Percentiles rank a stretch among this genome's conserved stretches.
phyloP scores from a whole-genome alignment of 2,329 filamentous ascomycete species.

The Ceratocystis eucalypticola region DNA sequence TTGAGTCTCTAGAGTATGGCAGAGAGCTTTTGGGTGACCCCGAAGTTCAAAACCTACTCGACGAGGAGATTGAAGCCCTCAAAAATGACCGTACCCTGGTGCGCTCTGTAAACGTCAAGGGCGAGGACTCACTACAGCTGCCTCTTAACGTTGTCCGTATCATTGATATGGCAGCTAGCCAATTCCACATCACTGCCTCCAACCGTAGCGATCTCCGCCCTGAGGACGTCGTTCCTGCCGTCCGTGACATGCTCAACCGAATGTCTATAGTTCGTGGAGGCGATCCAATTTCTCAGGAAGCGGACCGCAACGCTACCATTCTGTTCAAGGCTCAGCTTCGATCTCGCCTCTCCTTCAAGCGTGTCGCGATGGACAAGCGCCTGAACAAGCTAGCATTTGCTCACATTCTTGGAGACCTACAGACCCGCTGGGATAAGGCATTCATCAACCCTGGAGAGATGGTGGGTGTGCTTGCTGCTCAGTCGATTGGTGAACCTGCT shows the following conservation, averaged over 20 bases:
- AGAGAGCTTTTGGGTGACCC: constrained; percentile 76
- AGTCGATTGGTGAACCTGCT: constrained; percentile 96
- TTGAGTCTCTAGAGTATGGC: constrained; percentile 56
- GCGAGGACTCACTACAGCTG: constrained; percentile 76
- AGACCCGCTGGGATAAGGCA: constrained; percentile 74
- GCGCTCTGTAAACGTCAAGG: constrained; percentile 55
- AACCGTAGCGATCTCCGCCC: constrained; percentile 83
- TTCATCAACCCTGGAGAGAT: constrained; percentile 91
- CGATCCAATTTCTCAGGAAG: constrained; percentile 71
- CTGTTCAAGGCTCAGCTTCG: constrained; percentile 87
- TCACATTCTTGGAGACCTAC: constrained; percentile 80
- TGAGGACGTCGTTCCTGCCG: constrained; percentile 67
- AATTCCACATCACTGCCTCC: constrained; percentile 78
- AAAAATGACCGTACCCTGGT: constrained; percentile 60
- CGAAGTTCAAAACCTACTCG: constrained; percentile 73
- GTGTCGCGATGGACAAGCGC: constrained; percentile 71
- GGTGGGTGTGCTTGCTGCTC: constrained; percentile 93
- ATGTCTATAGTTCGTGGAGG: constrained; percentile 76
- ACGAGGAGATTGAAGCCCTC: constrained; percentile 75
- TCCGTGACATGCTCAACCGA: constrained; percentile 59
- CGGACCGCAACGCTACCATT: constrained; percentile 75
- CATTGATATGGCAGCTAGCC: constrained; percentile 76
- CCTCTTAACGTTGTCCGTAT: constrained; percentile 86
- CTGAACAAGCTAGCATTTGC: constrained; percentile 86
- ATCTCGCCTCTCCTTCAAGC: constrained; percentile 83